Evolutionary conservation across 805 yeast species (phyloP).

Genomic region (Candida cerambycidarum): DNA sequence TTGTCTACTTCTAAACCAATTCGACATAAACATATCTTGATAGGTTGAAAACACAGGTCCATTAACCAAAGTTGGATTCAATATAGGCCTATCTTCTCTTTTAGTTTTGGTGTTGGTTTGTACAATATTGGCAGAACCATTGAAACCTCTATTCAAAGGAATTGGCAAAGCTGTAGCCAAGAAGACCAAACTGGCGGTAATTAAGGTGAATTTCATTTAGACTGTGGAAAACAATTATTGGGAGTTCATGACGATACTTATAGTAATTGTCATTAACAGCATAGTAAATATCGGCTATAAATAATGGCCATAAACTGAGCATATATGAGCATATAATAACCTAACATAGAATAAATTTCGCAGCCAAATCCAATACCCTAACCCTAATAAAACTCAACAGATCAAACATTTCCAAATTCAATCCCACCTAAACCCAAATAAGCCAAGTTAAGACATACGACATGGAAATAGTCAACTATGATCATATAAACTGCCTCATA

Average conservation of each 20-base stretch:
- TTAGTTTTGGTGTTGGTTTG: background rate
- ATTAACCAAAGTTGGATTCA: slow-evolving; percentile 1
- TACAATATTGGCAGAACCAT: too few species aligned
- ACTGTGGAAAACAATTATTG: too few species aligned
- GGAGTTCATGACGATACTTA: too few species aligned
- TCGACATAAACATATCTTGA: slow-evolving; percentile 1
- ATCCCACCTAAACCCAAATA: too few species aligned
- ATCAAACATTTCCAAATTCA: background rate
- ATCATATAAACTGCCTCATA: background rate
- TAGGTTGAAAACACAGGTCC: slow-evolving; percentile 1
- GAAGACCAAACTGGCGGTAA: too few species aligned
- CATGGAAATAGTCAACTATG: background rate
- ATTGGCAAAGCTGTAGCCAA: background rate
- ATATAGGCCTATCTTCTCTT: background rate
- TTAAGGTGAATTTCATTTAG: too few species aligned
- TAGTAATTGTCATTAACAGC: too few species aligned
- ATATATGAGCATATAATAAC: background rate
- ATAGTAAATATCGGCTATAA: too few species aligned
- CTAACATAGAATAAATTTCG: background rate
- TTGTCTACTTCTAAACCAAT: slow-evolving; percentile 4
- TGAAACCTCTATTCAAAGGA: background rate
- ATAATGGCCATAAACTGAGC: too few species aligned
- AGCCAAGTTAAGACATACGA: background rate
- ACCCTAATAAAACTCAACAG: too few species aligned
- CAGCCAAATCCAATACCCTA: background rate